A percentile compares a stretch with the other conserved stretches of the same genome.
Evolutionary conservation across 2,329 filamentous ascomycete genomes (phyloP).

Genomic region (Aspergillus glaucus): DNA sequence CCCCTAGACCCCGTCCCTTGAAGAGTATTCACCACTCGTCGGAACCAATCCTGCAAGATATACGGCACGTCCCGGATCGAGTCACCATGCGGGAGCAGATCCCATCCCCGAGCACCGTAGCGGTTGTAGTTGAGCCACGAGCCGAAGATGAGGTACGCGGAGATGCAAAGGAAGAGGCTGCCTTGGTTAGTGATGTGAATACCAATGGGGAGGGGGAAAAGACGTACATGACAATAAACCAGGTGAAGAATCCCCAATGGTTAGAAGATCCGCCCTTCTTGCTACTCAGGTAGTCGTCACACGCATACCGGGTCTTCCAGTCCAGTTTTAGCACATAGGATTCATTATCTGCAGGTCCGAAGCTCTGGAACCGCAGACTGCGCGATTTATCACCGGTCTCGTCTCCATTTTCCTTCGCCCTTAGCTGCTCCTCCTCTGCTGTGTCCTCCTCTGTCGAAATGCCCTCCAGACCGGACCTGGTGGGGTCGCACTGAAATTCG

Average conservation of each 20-base stretch:
- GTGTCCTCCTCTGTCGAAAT: conserved; percentile 22
- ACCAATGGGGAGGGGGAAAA: conserved; percentile 1
- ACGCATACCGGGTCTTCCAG: conserved; percentile 85
- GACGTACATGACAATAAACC: conserved; percentile 86
- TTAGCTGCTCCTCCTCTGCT: conserved; percentile 23
- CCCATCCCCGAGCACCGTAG: conserved; percentile 91
- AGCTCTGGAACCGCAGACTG: conserved; percentile 71
- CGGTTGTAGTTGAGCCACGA: conserved; percentile 99
- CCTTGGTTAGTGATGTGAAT: conserved; percentile 1
- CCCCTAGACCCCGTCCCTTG: conserved; percentile 79
- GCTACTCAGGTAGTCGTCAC: conserved; percentile 53
- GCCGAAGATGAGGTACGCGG: conserved; percentile 91
- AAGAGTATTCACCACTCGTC: conserved; percentile 73
- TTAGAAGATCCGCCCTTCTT: conserved; percentile 42
- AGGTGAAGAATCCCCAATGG: conserved; percentile 94
- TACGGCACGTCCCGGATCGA: conserved; percentile 89
- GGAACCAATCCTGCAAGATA: conserved; percentile 78
- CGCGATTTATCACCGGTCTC: conserved; percentile 31
- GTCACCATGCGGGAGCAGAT: conserved; percentile 86
- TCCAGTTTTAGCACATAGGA: conserved; percentile 64
- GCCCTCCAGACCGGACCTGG: conserved; percentile 65
- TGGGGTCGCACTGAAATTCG: conserved; percentile 74
- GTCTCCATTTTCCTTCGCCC: conserved; percentile 7
- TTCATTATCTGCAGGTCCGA: conserved; percentile 54
- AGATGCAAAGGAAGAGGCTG: conserved; percentile 76